Evolutionary conservation across 495 filamentous ascomycete species (phyloP), one percentile per base, ranked within the genome.

Genomic region (Lasiosphaeria ovina): DNA sequence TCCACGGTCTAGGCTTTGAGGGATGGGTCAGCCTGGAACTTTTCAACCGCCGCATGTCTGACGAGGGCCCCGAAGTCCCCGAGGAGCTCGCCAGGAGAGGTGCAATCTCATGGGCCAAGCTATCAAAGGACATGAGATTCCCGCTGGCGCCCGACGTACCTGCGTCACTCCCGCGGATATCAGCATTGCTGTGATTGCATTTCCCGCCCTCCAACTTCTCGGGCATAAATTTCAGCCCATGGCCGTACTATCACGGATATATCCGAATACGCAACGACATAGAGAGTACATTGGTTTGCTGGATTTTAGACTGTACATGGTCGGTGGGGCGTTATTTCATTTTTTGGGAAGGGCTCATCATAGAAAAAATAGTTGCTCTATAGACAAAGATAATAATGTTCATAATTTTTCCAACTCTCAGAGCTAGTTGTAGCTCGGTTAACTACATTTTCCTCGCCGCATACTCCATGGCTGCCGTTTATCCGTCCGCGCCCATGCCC

Each of bases 11-110:
- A 10, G 85, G 86, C 6, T 94, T 85, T 63, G 75, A 85, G 54
- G 90, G 90, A 0, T 92, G 88, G 88, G 83, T 92, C n/a, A 88
- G 85, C 62, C 78, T 91, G 65, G 90, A 94, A 76, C 71, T 93
- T 51, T 94, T 94, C 68, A 87, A 85, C 67, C 75, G 86, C 44
- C 83, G 81, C 35, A 82, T 91, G 74, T 76, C 79, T 12, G 81
- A 86, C 63, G 52, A 67, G 24, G 73, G 76, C 54, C 60, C 77
- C 32, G 70, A 68, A 0, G 84, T 87, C 8, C 86, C 86, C 0
- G 74, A 73, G 51, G 81, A 85, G 54, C 84, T 92, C 70, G 90
- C 89, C 12, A 73, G 71, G 45, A 75, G 89, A 55, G 90, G 85
- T 2, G 81, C 81, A 32, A 73, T 76, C 52, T 82, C 83, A 54